Percentiles rank a stretch among this genome's conserved stretches.
phyloP scores from a whole-genome alignment of 371 early-diverging fungal genomes.

The Mucor plumbeus region DNA sequence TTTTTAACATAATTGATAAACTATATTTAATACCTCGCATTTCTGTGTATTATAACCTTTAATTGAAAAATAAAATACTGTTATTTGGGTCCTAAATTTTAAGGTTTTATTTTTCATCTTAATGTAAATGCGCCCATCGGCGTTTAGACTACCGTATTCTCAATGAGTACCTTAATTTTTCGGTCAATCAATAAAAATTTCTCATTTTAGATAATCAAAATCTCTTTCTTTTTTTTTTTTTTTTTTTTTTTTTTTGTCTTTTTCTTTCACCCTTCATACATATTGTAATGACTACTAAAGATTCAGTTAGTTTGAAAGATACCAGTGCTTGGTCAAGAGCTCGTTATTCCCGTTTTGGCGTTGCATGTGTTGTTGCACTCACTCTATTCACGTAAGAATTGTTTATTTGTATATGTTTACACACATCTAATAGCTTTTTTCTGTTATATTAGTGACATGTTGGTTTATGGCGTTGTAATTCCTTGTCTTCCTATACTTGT shows the following conservation, averaged over 20 bases:
- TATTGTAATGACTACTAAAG: neutral
- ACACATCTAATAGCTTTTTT: neutral
- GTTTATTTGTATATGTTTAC: neutral
- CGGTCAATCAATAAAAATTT: too few species aligned
- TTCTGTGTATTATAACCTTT: too few species aligned
- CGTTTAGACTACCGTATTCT: too few species aligned
- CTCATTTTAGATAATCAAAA: neutral
- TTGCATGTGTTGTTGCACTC: constrained; percentile 62
- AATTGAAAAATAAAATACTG: too few species aligned
- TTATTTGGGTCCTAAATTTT: too few species aligned
- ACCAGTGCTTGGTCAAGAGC: constrained; percentile 43
- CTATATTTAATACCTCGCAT: too few species aligned
- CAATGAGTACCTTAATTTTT: too few species aligned
- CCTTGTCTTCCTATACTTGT: constrained; percentile 85
- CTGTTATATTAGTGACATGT: constrained; percentile 59
- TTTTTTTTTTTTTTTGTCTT: neutral
- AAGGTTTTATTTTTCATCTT: too few species aligned
- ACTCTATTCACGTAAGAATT: constrained; percentile 60
- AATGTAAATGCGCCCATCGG: too few species aligned
- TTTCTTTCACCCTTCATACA: neutral
- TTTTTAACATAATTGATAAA: too few species aligned
- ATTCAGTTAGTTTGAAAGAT: neutral
- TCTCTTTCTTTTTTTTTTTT: neutral
- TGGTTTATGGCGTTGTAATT: constrained; percentile 83
- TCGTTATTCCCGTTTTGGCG: constrained; percentile 49